Percentiles rank a stretch among this genome's conserved stretches.
phyloP scores from a whole-genome alignment of 768 basidiomycete genomes.

The Lactarius akahatsu region DNA sequence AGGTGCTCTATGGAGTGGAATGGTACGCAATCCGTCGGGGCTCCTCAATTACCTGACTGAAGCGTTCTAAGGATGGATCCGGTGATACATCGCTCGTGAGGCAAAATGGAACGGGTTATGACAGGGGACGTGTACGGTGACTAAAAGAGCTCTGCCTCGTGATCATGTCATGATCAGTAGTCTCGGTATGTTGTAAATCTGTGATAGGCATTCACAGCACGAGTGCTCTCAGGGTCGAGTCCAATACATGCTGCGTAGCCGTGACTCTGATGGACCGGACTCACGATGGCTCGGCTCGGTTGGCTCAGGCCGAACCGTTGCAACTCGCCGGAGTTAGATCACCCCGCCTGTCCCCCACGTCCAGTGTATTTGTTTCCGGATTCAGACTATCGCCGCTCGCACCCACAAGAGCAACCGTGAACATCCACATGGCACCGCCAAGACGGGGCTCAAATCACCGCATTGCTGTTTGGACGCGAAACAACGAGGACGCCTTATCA shows the following conservation, averaged over 20 bases:
- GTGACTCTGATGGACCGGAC: background rate
- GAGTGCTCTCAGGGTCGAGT: background rate
- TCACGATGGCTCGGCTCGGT: background rate
- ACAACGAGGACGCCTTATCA: background rate
- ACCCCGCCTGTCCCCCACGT: background rate
- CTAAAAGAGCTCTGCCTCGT: slow-evolving; percentile 44
- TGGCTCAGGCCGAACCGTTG: too few relatives aligned
- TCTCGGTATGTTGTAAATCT: slow-evolving; percentile 55
- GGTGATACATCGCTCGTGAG: slow-evolving; percentile 71
- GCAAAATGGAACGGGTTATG: slow-evolving; percentile 54
- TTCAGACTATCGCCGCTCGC: background rate
- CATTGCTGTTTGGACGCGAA: background rate
- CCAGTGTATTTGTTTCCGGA: background rate
- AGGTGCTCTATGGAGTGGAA: too few relatives aligned
- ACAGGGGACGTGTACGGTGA: slow-evolving; percentile 27
- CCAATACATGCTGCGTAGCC: background rate
- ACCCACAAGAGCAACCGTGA: background rate
- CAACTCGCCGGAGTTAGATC: background rate
- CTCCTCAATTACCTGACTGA: background rate
- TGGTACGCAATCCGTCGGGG: too few relatives aligned
- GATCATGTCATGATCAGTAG: slow-evolving; percentile 45
- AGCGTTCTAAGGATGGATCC: slow-evolving; percentile 65
- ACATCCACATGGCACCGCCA: background rate
- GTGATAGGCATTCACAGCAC: slow-evolving; percentile 25
- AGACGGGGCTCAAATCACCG: background rate